Evolutionary conservation across 108 stramenopile genomes (phyloP).

Genomic region (Skeletonema menzelii): DNA sequence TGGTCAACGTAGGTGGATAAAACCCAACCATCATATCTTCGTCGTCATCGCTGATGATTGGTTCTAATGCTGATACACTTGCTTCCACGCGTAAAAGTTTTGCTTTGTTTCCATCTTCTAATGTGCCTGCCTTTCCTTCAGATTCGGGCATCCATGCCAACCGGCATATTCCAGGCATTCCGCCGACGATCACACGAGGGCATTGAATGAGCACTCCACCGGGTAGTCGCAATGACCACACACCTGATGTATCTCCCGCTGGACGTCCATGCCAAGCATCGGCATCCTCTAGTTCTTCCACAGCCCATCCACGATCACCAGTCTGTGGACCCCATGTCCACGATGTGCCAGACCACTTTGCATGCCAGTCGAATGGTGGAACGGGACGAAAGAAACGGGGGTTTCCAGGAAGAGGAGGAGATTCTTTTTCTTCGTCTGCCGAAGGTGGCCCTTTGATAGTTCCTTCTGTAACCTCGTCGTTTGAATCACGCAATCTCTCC

Average conservation of each 20-base stretch:
- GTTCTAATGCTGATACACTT: conserved; percentile 76
- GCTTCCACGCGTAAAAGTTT: conserved; percentile 76
- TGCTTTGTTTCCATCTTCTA: conserved; percentile 36
- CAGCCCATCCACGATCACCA: conserved; percentile 82
- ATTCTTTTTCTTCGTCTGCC: conserved; percentile 54
- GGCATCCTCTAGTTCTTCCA: conserved; percentile 73
- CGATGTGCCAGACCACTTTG: conserved; percentile 74
- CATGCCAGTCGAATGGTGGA: conserved; percentile 84
- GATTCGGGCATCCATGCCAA: conserved; percentile 84
- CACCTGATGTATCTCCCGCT: conserved; percentile 42
- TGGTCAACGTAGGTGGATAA: conserved; percentile 73
- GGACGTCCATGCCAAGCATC: conserved; percentile 85
- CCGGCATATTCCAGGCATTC: conserved; percentile 62
- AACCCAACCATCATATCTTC: conserved; percentile 72
- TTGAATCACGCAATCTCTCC: conserved; percentile 56
- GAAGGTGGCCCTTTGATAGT: conserved; percentile 59
- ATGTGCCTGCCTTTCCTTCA: conserved; percentile 49
- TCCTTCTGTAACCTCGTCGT: conserved; percentile 21
- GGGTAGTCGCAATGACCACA: conserved; percentile 75
- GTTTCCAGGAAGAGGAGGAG: conserved; percentile 54
- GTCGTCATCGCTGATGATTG: conserved; percentile 62
- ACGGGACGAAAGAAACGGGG: conserved; percentile 72
- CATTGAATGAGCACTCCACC: conserved; percentile 75
- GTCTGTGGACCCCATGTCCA: conserved; percentile 86
- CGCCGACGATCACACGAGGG: conserved; percentile 65